Conservation (phyloP, 1,139 yeast genomes). For the Pichia sp. region DNA sequence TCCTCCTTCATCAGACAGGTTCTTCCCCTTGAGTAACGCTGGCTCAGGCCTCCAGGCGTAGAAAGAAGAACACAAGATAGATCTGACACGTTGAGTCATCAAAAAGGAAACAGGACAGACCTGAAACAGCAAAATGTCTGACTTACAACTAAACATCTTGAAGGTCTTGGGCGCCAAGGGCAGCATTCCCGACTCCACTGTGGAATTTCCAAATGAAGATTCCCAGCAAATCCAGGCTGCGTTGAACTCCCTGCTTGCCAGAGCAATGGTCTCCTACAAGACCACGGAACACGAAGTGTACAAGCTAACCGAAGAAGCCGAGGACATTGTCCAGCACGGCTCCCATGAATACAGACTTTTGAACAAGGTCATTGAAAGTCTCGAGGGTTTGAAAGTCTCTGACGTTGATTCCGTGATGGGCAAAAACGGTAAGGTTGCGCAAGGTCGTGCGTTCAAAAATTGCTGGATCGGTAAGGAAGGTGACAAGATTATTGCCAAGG, state of each 20-base stretch:
- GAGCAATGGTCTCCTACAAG: constrained; percentile 71
- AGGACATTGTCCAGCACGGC: constrained; percentile 71
- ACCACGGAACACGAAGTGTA: constrained; percentile 75
- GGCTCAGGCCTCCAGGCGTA: too few species aligned
- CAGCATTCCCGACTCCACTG: constrained; percentile 59
- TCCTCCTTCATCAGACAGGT: background rate
- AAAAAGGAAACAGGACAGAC: too few species aligned
- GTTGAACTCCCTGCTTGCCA: constrained; percentile 80
- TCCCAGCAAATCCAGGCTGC: constrained; percentile 66
- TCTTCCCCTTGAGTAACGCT: background rate
- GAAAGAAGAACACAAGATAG: background rate
- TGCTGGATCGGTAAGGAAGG: constrained; percentile 93
- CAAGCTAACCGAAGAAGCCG: constrained; percentile 76
- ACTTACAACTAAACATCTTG: constrained; percentile 54
- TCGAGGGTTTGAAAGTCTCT: constrained; percentile 76
- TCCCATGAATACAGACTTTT: constrained; percentile 87
- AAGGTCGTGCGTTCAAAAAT: constrained; percentile 96
- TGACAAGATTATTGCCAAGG: constrained; percentile 61
- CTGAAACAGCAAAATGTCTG: constrained; percentile 40
- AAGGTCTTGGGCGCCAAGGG: constrained; percentile 58
- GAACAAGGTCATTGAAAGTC: constrained; percentile 64
- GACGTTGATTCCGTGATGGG: constrained; percentile 81
- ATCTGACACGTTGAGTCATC: background rate
- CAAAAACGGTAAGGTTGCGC: constrained; percentile 82
- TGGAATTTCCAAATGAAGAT: constrained; percentile 48